Evolutionary conservation across 2,329 filamentous ascomycete species (phyloP), one percentile per base, ranked within the genome.

Genomic region (Zymoseptoria crescenta): DNA sequence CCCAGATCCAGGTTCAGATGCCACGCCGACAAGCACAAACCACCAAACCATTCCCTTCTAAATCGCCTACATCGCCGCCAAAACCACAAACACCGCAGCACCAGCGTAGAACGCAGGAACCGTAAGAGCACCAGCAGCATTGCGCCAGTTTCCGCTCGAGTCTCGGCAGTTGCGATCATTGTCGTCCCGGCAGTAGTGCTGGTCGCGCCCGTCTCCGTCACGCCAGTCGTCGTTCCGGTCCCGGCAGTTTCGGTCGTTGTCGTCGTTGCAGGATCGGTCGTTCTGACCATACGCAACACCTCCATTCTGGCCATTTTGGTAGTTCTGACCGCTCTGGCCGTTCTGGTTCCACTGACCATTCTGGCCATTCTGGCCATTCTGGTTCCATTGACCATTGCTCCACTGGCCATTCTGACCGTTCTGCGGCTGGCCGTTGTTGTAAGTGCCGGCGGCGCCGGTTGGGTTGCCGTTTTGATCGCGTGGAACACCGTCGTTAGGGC

Each of bases 381-480:
- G 27, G 30, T 41, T 21, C 30, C 28, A 21, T n/a, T 16, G 54
- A 16, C 45, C 21, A n/a, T 49, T 29, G n/a, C n/a, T n/a, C n/a
- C n/a, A n/a, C 30, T 55, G 30, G 19, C 27, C 27, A 10, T 27
- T 48, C 30, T 35, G 30, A 49, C 45, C 54, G 19, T 21, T 28
- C 30, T 55, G 45, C 29, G 30, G 48, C 30, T 55, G n/a, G 20
- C 54, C 30, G 16, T 55, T 48, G 19, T 55, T 8, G 16, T 30
- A 29, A 28, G 28, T 41, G 19, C 41, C 28, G 13, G 13, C 7
- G 28, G 21, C 45, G 35, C 49, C 54, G 49, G 45, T 10, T 4
- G 35, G 54, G 29, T 54, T 54, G 30, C 54, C 48, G 55, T 49
- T 35, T 19, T 51, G 58, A 52, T 56, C 55, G n/a, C 56, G 54